These are phyloP conservation scores for Ruellia speciosa DNA, from an alignment of 305 asterid species.

Conservation along the genomic window DNA sequence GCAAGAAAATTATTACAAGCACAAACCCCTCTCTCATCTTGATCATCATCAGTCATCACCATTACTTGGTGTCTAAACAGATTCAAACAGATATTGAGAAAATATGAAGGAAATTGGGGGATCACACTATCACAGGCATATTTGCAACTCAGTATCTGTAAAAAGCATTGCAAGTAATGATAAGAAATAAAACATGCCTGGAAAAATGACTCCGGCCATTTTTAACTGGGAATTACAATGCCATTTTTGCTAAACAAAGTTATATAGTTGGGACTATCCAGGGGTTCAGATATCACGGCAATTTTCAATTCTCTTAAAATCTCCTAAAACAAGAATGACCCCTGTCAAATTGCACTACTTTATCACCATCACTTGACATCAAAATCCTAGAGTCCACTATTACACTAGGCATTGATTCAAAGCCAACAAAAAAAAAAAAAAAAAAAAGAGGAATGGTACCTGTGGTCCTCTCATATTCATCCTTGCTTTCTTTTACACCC, in stretches of 20 bases:
- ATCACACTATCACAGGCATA: background rate
- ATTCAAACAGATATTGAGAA: slow-evolving; percentile 11
- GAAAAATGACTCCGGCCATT: background rate
- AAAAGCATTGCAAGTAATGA: background rate
- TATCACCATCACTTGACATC: slow-evolving; percentile 24
- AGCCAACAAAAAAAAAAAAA: slow-evolving; percentile 4
- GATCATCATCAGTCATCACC: background rate
- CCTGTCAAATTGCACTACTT: slow-evolving; percentile 24
- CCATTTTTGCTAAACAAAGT: background rate
- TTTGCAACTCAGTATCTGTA: background rate
- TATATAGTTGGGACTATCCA: too few relatives aligned
- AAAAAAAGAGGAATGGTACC: slow-evolving; percentile 31
- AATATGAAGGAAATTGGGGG: background rate
- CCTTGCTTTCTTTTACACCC: slow-evolving; percentile 29
- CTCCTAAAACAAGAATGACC: slow-evolving; percentile 17
- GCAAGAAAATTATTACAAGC: slow-evolving; percentile 4
- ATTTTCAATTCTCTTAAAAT: slow-evolving; percentile 12
- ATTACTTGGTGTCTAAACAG: background rate
- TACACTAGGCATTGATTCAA: slow-evolving; percentile 34
- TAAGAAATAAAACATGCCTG: background rate
- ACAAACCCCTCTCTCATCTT: background rate
- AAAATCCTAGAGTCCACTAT: slow-evolving; percentile 29
- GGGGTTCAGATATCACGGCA: background rate
- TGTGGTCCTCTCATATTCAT: slow-evolving; percentile 58
- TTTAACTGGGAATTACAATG: too few relatives aligned